phyloP scores from a whole-genome alignment of 2,329 filamentous ascomycete species.

The Dactylonectria macrodidyma region DNA sequence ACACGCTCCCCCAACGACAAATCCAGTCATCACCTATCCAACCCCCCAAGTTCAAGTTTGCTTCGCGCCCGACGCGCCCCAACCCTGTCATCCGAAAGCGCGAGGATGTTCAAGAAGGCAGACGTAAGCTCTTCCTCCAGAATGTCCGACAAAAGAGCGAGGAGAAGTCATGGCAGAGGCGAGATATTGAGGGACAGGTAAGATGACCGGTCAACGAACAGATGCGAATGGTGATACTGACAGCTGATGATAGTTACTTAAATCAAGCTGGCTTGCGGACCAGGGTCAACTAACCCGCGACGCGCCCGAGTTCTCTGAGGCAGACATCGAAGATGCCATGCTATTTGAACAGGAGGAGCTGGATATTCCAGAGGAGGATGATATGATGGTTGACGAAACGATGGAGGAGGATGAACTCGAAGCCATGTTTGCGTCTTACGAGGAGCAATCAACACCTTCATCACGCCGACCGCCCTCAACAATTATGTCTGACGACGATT shows the following conservation, averaged over 20 bases:
- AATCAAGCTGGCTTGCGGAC: conserved; percentile 53
- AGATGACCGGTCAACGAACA: background rate
- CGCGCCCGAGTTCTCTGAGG: conserved; percentile 60
- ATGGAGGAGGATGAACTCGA: conserved; percentile 71
- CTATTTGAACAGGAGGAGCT: conserved; percentile 51
- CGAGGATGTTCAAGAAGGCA: conserved; percentile 74
- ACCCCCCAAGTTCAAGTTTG: conserved; percentile 63
- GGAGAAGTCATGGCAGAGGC: conserved; percentile 71
- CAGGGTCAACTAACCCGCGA: conserved; percentile 52
- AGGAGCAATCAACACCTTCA: conserved; percentile 47
- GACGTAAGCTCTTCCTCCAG: conserved; percentile 79
- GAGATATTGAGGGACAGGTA: conserved; percentile 73
- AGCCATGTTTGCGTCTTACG: conserved; percentile 66
- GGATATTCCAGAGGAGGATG: conserved; percentile 54
- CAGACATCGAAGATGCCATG: conserved; percentile 67
- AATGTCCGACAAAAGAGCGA: conserved; percentile 74
- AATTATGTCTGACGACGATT: conserved; percentile 69
- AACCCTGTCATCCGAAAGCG: conserved; percentile 75
- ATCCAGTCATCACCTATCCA: conserved; percentile 63
- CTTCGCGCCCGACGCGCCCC: conserved; percentile 69
- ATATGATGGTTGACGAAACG: conserved; percentile 66
- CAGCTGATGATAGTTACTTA: conserved; percentile 50
- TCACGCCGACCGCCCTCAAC: conserved; percentile 52
- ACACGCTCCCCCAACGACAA: conserved; percentile 58
- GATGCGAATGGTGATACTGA: conserved; percentile 25